These are phyloP conservation scores for Neodidymelliopsis sp. DNA, from an alignment of 2,329 filamentous ascomycete species.

Conservation along the genomic window DNA sequence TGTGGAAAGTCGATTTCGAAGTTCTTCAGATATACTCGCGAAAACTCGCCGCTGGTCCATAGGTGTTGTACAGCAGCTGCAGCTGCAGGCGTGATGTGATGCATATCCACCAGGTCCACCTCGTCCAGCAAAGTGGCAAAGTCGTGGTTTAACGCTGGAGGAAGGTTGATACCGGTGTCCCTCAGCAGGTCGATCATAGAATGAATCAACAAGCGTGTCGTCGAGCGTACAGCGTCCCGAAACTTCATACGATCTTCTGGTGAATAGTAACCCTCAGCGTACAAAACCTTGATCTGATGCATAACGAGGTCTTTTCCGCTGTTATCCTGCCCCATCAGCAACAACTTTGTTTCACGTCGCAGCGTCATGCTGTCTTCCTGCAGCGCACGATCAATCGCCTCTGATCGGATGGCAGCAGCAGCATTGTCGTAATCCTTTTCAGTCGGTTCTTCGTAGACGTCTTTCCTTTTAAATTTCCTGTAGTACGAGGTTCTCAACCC, in stretches of 20 bases:
- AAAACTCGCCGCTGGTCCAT: slow-evolving; percentile 42
- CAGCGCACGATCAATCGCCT: slow-evolving; percentile 46
- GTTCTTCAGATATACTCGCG: slow-evolving; percentile 43
- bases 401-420: slow-evolving; percentile 43
- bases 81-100: slow-evolving; percentile 35
- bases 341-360: slow-evolving; percentile 44
- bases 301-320: slow-evolving; percentile 48
- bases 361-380: slow-evolving; percentile 44
- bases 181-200: slow-evolving; percentile 47
- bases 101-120: slow-evolving; percentile 39
- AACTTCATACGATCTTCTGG: slow-evolving; percentile 40
- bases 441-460: slow-evolving; percentile 29
- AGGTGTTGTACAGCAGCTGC: slow-evolving; percentile 37
- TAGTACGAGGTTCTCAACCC: slow-evolving; percentile 42
- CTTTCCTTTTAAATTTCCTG: slow-evolving; percentile 33
- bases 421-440: slow-evolving; percentile 43
- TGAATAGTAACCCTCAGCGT: slow-evolving; percentile 45
- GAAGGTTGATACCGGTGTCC: slow-evolving; percentile 43
- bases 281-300: slow-evolving; percentile 47
- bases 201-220: slow-evolving; percentile 40
- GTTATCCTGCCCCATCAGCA: slow-evolving; percentile 38
- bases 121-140: slow-evolving; percentile 46
- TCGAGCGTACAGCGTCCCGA: slow-evolving; percentile 38
- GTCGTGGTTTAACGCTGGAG: slow-evolving; percentile 34
- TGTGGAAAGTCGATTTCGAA: slow-evolving; percentile 49